Base-by-base conservation (phyloP, 140 eudicot genomes). In the Cichorium intybus region DNA sequence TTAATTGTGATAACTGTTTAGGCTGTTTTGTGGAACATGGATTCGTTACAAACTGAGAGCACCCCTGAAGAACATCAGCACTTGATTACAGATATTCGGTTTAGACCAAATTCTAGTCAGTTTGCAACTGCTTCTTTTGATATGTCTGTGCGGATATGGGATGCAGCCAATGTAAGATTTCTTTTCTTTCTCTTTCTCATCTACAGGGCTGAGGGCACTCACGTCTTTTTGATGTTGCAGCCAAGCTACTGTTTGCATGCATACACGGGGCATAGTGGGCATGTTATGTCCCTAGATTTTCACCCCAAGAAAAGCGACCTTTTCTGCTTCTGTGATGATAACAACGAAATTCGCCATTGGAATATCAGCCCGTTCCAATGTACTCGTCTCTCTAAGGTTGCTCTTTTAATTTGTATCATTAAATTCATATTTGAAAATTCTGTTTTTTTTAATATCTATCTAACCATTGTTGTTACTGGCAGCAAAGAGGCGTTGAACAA, bases 1-100 rank as follows among this genome's bases (percentile, higher is more conserved):
- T n/a, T n/a, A n/a, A n/a, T n/a, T 35, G 41, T 51, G 24, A 52
- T 48, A 17, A 5, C 7, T 48, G 53, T 28, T 49, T 61, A 91
- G 98, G 96, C 92, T 79, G 85, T 91, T 65, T 80, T 91, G 62
- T 91, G 98, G 98, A 87, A 91, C 77, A 91, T 85, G 96, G 95
- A 87, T 54, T 87, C 89, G 45, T 72, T 87, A 71, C 84, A 74
- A 77, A 85, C 85, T 9, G 87, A 87, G 85, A 74, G 79, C 73
- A 91, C 98, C 17, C 95, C 95, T 5, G 98, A 91, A 65, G 98
- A 91, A 61, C 98, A 91, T 72, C 88, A 80, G 18, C 69, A 46
- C 48, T 62, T 91, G 31, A 88, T 91, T 18, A 82, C 96, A 1
- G 98, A 91, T 83, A 83, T 91, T 56, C 85, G 98, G 54, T 91